A percentile compares a stretch with the other conserved stretches of the same genome.
These are phyloP conservation scores for Myochromella boudieri DNA, from an alignment of 768 basidiomycete genomes.

Conservation along the genomic window DNA sequence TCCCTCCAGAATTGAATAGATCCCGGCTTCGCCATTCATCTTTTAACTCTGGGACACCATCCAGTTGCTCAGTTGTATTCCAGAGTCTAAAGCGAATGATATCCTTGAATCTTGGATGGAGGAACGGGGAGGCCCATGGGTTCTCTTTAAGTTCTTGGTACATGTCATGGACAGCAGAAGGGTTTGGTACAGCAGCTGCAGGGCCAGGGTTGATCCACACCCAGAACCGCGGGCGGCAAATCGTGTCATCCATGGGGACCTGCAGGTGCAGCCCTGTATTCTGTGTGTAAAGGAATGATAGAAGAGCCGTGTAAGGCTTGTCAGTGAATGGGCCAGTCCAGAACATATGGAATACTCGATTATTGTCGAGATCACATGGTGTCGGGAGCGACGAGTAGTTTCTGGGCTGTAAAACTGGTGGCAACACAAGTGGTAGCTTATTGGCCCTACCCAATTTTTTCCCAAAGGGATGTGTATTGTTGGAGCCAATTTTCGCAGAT, in stretches of 20 bases:
- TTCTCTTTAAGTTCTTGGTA: constrained; percentile 76
- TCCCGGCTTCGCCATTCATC: constrained; percentile 86
- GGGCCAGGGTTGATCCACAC: constrained; percentile 99
- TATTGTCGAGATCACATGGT: constrained; percentile 82
- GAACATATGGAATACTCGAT: constrained; percentile 96
- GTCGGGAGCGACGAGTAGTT: constrained; percentile 55
- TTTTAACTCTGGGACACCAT: constrained; percentile 85
- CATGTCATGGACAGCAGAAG: constrained; percentile 80
- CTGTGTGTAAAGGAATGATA: constrained; percentile 96
- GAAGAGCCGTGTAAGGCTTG: constrained; percentile 93
- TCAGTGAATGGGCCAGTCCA: constrained; percentile 99
- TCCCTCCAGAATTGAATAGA: constrained; percentile 87
- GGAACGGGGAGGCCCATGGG: constrained; percentile 94
- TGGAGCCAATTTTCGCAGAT: constrained; percentile 38
- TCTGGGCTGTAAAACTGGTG: constrained; percentile 49
- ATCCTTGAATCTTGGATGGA: constrained; percentile 89
- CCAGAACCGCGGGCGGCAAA: constrained; percentile 93
- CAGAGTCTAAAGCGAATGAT: constrained; percentile 94
- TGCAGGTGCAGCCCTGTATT: constrained; percentile 81
- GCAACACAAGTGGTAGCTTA: constrained; percentile 50
- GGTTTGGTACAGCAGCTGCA: constrained; percentile 86
- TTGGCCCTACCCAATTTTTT: too few species aligned
- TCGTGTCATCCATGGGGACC: constrained; percentile 42
- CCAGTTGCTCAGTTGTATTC: constrained; percentile 98
- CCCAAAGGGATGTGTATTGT: constrained; percentile 54